These are phyloP conservation scores for Mucor irregularis DNA, from an alignment of 371 early-diverging fungal genomes.

Conservation along the genomic window DNA sequence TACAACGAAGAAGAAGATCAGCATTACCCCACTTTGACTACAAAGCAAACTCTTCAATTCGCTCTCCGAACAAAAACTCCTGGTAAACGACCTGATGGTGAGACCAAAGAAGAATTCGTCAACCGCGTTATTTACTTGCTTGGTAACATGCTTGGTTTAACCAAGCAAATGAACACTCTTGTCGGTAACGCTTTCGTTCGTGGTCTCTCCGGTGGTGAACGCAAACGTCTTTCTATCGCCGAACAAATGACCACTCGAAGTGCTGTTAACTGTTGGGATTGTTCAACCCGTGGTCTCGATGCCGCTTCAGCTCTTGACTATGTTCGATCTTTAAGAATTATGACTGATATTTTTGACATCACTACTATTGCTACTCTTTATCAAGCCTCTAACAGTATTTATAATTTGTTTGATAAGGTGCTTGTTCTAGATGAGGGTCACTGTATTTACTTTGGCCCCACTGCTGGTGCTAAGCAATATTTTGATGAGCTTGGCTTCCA, in stretches of 20 bases:
- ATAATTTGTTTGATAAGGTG: slow-evolving; percentile 75
- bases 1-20: slow-evolving; percentile 75
- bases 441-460: slow-evolving; percentile 75
- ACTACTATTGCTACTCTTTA: slow-evolving; percentile 70
- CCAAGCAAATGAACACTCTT: slow-evolving; percentile 72
- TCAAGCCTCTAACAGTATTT: slow-evolving; percentile 76
- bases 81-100: slow-evolving; percentile 49
- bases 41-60: slow-evolving; percentile 65
- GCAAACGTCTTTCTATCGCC: slow-evolving; percentile 85
- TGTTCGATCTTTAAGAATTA: slow-evolving; percentile 64
- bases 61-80: slow-evolving; percentile 71
- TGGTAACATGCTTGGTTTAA: slow-evolving; percentile 70
- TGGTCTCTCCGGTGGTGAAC: slow-evolving; percentile 85
- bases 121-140: slow-evolving; percentile 49
- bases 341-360: slow-evolving; percentile 64
- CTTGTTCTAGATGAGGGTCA: slow-evolving; percentile 71
- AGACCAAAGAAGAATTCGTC: slow-evolving; percentile 42
- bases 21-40: slow-evolving; percentile 67
- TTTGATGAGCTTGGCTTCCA: slow-evolving; percentile 70
- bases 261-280: slow-evolving; percentile 80
- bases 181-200: slow-evolving; percentile 84
- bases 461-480: slow-evolving; percentile 65
- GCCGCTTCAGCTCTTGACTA: slow-evolving; percentile 85
- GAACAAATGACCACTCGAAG: slow-evolving; percentile 81
- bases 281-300: slow-evolving; percentile 89